Percentiles rank a stretch among this genome's conserved stretches.
Evolutionary conservation across 2,329 filamentous ascomycete species (phyloP).

Genomic region (Alternaria hordeiaustralica): DNA sequence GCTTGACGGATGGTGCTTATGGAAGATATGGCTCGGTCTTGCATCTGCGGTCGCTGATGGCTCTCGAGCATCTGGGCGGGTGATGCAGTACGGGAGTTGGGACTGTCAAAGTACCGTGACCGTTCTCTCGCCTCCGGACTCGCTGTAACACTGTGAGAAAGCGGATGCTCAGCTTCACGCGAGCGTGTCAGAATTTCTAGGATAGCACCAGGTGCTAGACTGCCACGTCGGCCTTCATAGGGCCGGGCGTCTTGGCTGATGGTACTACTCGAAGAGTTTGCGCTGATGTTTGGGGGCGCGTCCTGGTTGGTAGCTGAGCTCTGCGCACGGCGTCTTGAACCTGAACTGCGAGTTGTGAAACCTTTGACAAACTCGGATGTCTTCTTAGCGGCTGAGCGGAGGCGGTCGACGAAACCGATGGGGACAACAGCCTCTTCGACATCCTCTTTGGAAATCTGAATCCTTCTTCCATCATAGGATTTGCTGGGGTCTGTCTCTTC

Average conservation of each 20-base stretch:
- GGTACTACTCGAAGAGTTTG: conserved; percentile 61
- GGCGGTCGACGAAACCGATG: conserved; percentile 83
- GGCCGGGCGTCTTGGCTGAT: conserved; percentile 61
- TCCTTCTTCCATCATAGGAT: conserved; percentile 79
- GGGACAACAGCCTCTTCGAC: conserved; percentile 90
- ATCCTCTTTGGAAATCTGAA: conserved; percentile 92
- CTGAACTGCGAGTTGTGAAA: conserved; percentile 38
- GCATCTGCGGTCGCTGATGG: conserved; percentile 33
- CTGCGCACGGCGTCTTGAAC: conserved; percentile 61
- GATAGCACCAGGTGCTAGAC: conserved; percentile 66
- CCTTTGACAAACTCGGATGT: conserved; percentile 36
- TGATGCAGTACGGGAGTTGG: conserved; percentile 51
- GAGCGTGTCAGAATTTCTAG: conserved; percentile 58
- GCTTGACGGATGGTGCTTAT: conserved; percentile 54
- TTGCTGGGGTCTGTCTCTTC: conserved; percentile 88
- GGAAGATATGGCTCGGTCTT: conserved; percentile 53
- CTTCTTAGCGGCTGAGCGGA: conserved; percentile 72
- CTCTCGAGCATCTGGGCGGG: conserved; percentile 42
- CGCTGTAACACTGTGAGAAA: conserved; percentile 75
- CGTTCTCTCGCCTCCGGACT: conserved; percentile 64
- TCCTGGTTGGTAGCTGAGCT: conserved; percentile 62
- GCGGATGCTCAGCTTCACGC: conserved; percentile 69
- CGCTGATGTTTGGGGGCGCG: conserved; percentile 60
- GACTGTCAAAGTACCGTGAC: conserved; percentile 43
- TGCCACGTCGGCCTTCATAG: conserved; percentile 62